Base-by-base conservation (phyloP, 2,329 filamentous ascomycete species). In the Alternaria incomplexa region DNA sequence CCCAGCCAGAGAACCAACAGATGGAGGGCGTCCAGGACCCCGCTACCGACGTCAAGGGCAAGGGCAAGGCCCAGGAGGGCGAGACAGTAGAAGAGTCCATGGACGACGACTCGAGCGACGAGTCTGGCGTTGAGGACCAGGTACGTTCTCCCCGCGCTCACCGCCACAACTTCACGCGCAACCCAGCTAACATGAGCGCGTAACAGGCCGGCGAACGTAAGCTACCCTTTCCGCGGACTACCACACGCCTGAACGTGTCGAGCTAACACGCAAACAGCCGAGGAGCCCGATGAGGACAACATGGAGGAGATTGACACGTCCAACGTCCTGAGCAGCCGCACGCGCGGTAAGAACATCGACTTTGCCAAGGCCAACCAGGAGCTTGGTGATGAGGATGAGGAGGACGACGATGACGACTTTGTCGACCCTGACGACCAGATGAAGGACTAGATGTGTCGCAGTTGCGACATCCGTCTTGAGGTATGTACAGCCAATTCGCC, bases 291-390 rank as follows among this genome's bases (percentile, higher is more conserved):
- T 58, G 90, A 92, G 63, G 84, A 93, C 76, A 91, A 92, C 81
- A 88, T 97, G 86, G 92, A 96, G 79, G 94, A 95, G 83, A 97
- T 99, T 80, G 93, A 97, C 79, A 85, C 88, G 61, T 88, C 88
- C 80, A 98, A 98, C 87, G 97, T 98, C 80, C 89, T 98, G 77
- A 80, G 83, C 62, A 87, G 86, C 68, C 95, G 96, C 81, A 98
- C 95, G 67, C 95, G 95, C 77, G 94, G 94, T 78, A 92, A 93
- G 81, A 87, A 90, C 77, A 97, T 98, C 79, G 93, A 98, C 86
- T 98, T 93, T 83, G 91, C 91, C 75, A 93, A 97, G 85, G 94
- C 94, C 20, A 93, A 93, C 25, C 86, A 91, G 81, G 89, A 97
- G 81, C 87, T 91, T 73, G 89, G 88, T 50, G 88, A 85, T 67